These are phyloP conservation scores for Aspergillus latus DNA, from an alignment of 2,329 filamentous ascomycete species.

Conservation along the genomic window DNA sequence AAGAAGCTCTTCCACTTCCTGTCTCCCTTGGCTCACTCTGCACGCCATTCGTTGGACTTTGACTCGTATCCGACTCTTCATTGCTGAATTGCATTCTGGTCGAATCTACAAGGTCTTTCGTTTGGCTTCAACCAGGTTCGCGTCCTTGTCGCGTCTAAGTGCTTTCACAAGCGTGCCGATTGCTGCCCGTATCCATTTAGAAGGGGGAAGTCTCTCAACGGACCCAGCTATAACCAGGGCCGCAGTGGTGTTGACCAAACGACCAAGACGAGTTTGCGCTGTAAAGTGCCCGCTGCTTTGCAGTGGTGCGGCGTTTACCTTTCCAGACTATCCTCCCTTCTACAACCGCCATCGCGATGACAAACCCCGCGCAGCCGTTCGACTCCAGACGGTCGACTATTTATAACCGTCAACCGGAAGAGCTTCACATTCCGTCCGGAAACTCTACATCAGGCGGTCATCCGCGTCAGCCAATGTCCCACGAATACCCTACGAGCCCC, in stretches of 20 bases:
- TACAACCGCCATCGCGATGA: constrained; percentile 38
- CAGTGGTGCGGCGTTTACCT: constrained; percentile 5
- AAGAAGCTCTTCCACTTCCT: constrained; percentile 1
- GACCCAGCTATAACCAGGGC: neutral
- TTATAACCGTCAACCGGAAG: constrained; percentile 54
- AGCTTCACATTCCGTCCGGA: constrained; percentile 54
- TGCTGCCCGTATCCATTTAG: constrained; percentile 2
- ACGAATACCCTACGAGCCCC: constrained; percentile 52
- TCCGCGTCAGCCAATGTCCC: constrained; percentile 43
- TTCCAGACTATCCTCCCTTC: neutral
- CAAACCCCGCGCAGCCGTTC: constrained; percentile 49
- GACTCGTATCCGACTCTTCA: constrained; percentile 1
- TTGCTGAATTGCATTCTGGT: constrained; percentile 18
- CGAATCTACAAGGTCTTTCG: constrained; percentile 25
- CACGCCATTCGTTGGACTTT: constrained; percentile 5
- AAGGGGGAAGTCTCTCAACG: neutral
- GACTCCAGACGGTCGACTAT: constrained; percentile 52
- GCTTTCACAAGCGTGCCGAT: constrained; percentile 16
- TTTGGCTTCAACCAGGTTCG: constrained; percentile 47
- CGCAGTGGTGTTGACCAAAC: neutral
- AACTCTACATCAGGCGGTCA: constrained; percentile 32
- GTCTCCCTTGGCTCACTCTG: neutral
- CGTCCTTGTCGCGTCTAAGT: constrained; percentile 45
- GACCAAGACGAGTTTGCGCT: neutral
- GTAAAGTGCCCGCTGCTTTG: constrained; percentile 6